A percentile compares a stretch with the other conserved stretches of the same genome.
Conservation (phyloP, 2,329 filamentous ascomycete genomes). For the Pestalotiopsis sp. region DNA sequence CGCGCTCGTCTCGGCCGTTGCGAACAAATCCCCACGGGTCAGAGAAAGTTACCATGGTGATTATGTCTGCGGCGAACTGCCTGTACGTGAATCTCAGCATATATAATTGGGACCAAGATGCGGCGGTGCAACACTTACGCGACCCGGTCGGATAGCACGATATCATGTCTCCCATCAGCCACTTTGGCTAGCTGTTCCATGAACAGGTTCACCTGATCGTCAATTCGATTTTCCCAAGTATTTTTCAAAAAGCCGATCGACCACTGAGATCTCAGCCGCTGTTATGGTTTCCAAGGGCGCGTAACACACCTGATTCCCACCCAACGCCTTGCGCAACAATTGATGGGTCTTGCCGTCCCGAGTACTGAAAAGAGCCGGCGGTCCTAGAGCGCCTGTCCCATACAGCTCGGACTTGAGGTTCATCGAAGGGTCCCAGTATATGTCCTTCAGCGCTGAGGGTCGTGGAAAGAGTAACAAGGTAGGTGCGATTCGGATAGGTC, state of each 20-base stretch:
- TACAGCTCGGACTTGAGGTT: slow-evolving; percentile 36
- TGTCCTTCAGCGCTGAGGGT: slow-evolving; percentile 35
- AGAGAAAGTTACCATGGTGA: slow-evolving; percentile 38
- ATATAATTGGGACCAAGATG: background rate
- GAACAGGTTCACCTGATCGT: slow-evolving; percentile 33
- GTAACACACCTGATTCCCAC: slow-evolving; percentile 17
- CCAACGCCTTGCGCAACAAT: slow-evolving; percentile 34
- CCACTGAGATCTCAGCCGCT: slow-evolving; percentile 23
- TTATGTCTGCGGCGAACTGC: slow-evolving; percentile 40
- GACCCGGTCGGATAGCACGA: slow-evolving; percentile 35
- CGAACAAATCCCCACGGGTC: slow-evolving; percentile 37
- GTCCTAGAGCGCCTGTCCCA: slow-evolving; percentile 34
- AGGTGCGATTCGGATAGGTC: slow-evolving; percentile 37
- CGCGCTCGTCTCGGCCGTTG: slow-evolving; percentile 37
- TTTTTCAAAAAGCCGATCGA: slow-evolving; percentile 37
- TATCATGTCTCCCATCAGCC: slow-evolving; percentile 19
- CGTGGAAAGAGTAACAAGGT: slow-evolving; percentile 36
- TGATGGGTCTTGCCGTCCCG: slow-evolving; percentile 33
- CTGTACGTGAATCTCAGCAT: slow-evolving; percentile 4
- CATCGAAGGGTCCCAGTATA: slow-evolving; percentile 37
- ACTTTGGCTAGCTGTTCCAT: slow-evolving; percentile 29
- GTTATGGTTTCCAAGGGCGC: too few species aligned
- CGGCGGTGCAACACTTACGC: slow-evolving; percentile 18
- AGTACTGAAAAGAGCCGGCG: slow-evolving; percentile 31
- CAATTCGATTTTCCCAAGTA: slow-evolving; percentile 35